These are phyloP conservation scores for Henckelia pumila DNA, from an alignment of 257 asterid species.

Conservation along the genomic window DNA sequence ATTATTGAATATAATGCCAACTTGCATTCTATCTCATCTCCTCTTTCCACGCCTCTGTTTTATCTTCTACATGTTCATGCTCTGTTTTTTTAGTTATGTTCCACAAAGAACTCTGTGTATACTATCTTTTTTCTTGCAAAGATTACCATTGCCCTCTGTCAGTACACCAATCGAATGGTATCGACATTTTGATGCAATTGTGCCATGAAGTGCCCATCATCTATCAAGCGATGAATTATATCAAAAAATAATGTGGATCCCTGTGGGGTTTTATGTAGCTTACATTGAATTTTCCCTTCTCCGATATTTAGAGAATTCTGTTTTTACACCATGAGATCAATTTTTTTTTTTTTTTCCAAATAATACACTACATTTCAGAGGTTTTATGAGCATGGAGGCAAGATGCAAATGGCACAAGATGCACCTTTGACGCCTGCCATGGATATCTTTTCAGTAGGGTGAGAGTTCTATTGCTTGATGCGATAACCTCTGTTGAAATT, in stretches of 20 bases:
- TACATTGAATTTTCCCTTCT: slow-evolving; percentile 11
- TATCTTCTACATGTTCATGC: neutral
- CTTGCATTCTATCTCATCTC: slow-evolving; percentile 7
- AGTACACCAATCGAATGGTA: neutral
- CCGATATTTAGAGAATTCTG: slow-evolving; percentile 17
- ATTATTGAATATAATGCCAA: neutral
- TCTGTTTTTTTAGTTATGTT: neutral
- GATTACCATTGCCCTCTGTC: neutral
- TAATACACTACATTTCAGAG: slow-evolving; percentile 56
- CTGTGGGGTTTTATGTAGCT: slow-evolving; percentile 12
- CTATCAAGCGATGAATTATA: slow-evolving; percentile 2
- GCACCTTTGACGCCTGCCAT: slow-evolving; percentile 83
- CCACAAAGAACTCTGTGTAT: neutral
- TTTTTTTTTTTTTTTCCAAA: too few relatives aligned
- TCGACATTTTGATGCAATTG: neutral
- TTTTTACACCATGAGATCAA: slow-evolving; percentile 11
- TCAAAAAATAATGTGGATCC: slow-evolving; percentile 3
- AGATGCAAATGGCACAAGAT: slow-evolving; percentile 71
- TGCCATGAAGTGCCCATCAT: neutral
- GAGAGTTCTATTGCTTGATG: slow-evolving; percentile 39
- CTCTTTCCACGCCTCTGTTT: neutral
- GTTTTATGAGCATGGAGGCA: slow-evolving; percentile 96
- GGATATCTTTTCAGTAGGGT: slow-evolving; percentile 99
- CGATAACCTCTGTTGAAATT: slow-evolving; percentile 16
- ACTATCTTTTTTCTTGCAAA: neutral